Evolutionary conservation across 305 asterid species (phyloP), one percentile per base, ranked within the genome.

Genomic region (Fraxinus xanthoxyloides): DNA sequence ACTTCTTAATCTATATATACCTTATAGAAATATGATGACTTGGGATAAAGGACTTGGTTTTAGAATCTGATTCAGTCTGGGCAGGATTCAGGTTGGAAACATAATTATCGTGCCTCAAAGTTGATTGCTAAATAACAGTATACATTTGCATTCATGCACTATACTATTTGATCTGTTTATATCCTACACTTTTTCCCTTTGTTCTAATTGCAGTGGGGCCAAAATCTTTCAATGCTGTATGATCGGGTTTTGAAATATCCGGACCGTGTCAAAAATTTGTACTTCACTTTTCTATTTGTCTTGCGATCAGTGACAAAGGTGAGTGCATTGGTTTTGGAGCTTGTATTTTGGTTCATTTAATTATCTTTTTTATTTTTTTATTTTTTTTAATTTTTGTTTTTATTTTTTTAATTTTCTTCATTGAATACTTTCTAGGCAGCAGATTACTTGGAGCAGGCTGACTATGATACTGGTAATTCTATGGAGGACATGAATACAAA

Each of bases 271-370:
- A 77, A 87, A 38, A 93, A 92, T 84, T 85, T 93, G 77, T 92
- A 93, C 87, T 93, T 92, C 93, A 87, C 93, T 79, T 92, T 86
- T 75, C 92, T 93, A 75, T 92, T 93, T 80, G 92, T 92, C 77
- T 90, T 93, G 67, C 90, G 90, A 19, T 88, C 93, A 6, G 95
- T 91, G 83, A 88, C 89, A 65, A 93, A 92, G 83, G 97, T 92
- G 78, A 90, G 94, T 73, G 31, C 38, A 76, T 78, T 21, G 46
- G 67, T 54, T 85, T 32, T 35, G 54, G 59, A 46, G 5, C 30
- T 75, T 19, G 15, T 69, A 21, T 72, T n/a, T 67, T 80, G 74
- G 36, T 81, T 84, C 23, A 56, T 75, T 82, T 48, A 4, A 76
- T 10, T 80, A 31, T 79, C 77, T 32, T 76, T 76, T 78, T 61